Conservation (phyloP, 2,329 filamentous ascomycete genomes). For the Exophiala aquamarina region DNA sequence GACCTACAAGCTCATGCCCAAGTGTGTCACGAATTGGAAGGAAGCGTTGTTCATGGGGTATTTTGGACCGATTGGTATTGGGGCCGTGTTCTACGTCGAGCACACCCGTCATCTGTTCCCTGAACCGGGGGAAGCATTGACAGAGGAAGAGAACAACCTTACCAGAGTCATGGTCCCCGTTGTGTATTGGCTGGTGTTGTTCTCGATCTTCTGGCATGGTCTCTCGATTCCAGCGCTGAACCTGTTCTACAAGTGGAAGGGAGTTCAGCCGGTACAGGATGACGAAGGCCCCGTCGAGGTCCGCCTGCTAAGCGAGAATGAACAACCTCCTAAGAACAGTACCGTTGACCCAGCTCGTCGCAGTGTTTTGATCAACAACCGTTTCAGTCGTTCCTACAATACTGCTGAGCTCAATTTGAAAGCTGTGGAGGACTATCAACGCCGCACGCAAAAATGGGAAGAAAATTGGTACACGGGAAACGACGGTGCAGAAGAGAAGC, state of each 20-base stretch:
- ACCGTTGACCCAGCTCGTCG: conserved; percentile 29
- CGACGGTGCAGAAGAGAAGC: too few relatives aligned
- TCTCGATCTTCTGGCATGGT: conserved; percentile 41
- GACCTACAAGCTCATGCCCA: conserved; percentile 83
- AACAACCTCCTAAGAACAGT: conserved; percentile 37
- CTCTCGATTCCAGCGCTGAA: conserved; percentile 39
- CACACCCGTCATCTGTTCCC: conserved; percentile 47
- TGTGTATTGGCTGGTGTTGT: conserved; percentile 48
- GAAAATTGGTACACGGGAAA: background rate
- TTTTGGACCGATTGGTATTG: conserved; percentile 95
- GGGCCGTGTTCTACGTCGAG: conserved; percentile 76
- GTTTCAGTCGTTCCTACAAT: conserved; percentile 26
- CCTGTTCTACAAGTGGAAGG: conserved; percentile 31
- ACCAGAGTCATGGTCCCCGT: conserved; percentile 43
- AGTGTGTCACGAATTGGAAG: conserved; percentile 94
- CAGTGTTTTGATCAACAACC: conserved; percentile 37
- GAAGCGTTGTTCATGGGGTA: conserved; percentile 97
- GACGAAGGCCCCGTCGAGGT: conserved; percentile 34
- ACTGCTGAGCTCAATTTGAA: conserved; percentile 2
- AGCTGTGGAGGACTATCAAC: conserved; percentile 1
- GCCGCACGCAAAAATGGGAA: background rate
- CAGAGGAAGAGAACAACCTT: conserved; percentile 40
- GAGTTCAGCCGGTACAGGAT: conserved; percentile 34
- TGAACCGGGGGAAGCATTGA: conserved; percentile 38
- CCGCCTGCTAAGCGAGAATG: conserved; percentile 15